These are phyloP conservation scores for Phlegmacium glaucopus DNA, from an alignment of 768 basidiomycete species.

Conservation along the genomic window DNA sequence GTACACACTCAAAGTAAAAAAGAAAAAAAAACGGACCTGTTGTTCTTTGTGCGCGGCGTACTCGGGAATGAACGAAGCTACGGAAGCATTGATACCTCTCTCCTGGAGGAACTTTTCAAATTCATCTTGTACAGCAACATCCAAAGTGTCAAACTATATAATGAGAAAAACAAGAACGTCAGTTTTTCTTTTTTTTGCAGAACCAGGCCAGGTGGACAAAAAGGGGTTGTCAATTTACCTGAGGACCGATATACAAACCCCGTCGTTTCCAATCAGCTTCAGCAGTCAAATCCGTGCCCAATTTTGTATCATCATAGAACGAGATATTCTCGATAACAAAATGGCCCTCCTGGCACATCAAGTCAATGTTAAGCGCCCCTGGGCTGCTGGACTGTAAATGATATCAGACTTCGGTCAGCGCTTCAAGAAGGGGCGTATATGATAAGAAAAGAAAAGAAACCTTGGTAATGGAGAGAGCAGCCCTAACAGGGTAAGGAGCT, in stretches of 20 bases:
- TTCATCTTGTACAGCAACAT: too few relatives aligned
- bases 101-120: conserved; percentile 87
- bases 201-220: conserved; percentile 1
- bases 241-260: conserved; percentile 89
- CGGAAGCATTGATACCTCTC: conserved; percentile 78
- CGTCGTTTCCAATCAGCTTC: conserved; percentile 95
- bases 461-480: conserved; percentile 84
- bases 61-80: conserved; percentile 87
- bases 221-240: conserved; percentile 43
- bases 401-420: not conserved
- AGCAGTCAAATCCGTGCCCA: conserved; percentile 75
- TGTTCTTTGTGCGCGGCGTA: conserved; percentile 92
- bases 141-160: conserved; percentile 86
- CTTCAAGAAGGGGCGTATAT: too few relatives aligned
- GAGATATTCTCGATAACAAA: conserved; percentile 91
- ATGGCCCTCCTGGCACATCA: conserved; percentile 71
- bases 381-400: conserved; percentile 42
- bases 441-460: conserved; percentile 19
- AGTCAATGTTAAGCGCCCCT: conserved; percentile 77
- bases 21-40: conserved; percentile 50
- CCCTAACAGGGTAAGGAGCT: conserved; percentile 68
- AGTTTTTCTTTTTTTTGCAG: too few relatives aligned
- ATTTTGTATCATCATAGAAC: conserved; percentile 69
- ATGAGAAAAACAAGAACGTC: too few relatives aligned
- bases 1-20: conserved; percentile 4